A percentile compares a stretch with the other conserved stretches of the same genome.
phyloP scores from a whole-genome alignment of 1,139 yeast species.

The Blastobotrys ciferrii region DNA sequence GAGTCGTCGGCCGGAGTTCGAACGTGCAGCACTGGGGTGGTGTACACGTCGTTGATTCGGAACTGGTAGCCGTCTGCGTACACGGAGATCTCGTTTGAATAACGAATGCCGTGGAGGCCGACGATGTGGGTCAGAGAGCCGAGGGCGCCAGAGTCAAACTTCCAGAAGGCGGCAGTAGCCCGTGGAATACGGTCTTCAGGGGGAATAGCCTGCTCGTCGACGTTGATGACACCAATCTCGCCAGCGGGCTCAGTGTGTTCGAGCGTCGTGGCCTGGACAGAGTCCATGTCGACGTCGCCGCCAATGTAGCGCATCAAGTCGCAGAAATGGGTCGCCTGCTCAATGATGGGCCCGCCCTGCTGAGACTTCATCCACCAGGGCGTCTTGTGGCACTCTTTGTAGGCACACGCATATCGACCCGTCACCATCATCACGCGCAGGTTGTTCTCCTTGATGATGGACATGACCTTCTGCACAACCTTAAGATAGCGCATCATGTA shows the following conservation, averaged over 20 bases:
- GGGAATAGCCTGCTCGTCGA: constrained; percentile 24
- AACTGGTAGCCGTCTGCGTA: constrained; percentile 28
- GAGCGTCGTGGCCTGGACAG: constrained; percentile 22
- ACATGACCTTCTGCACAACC: constrained; percentile 25
- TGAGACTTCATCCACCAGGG: constrained; percentile 27
- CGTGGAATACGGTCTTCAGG: constrained; percentile 25
- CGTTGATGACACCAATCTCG: constrained; percentile 18
- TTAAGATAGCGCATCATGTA: constrained; percentile 28
- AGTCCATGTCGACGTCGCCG: constrained; percentile 24
- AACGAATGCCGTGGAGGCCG: constrained; percentile 25
- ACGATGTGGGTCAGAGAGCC: constrained; percentile 25
- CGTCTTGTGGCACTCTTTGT: constrained; percentile 22
- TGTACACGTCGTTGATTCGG: constrained; percentile 25
- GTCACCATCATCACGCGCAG: constrained; percentile 20
- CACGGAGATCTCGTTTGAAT: constrained; percentile 25
- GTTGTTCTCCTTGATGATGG: constrained; percentile 23
- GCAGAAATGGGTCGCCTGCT: constrained; percentile 28
- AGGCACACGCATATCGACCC: constrained; percentile 26
- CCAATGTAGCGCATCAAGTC: constrained; percentile 24
- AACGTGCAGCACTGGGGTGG: constrained; percentile 25
- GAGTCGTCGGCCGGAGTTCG: constrained; percentile 21
- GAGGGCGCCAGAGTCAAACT: constrained; percentile 24
- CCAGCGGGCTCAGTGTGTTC: constrained; percentile 26
- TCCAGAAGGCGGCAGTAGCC: constrained; percentile 26
- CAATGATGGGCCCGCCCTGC: constrained; percentile 28